These are phyloP conservation scores for Ceratocystis colombiana DNA, from an alignment of 2,329 filamentous ascomycete species.

Conservation along the genomic window DNA sequence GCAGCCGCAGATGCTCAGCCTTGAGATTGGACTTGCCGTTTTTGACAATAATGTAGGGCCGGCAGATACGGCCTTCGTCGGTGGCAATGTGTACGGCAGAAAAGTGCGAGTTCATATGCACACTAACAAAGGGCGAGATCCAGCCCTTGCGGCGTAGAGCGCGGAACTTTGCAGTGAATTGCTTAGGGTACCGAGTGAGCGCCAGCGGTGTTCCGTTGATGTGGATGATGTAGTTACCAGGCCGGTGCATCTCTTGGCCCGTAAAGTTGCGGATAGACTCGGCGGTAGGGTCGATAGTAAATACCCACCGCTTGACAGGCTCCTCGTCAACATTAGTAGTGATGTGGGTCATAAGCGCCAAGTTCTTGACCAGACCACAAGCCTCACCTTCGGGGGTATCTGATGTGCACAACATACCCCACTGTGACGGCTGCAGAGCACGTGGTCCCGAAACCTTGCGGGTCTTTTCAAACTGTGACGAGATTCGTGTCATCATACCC, in stretches of 20 bases:
- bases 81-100: constrained; percentile 89
- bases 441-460: constrained; percentile 91
- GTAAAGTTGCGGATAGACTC: constrained; percentile 59
- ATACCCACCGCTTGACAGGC: constrained; percentile 77
- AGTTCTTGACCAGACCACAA: constrained; percentile 93
- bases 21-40: constrained; percentile 74
- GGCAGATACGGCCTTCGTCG: constrained; percentile 91
- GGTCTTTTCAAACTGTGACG: constrained; percentile 97
- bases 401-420: constrained; percentile 94
- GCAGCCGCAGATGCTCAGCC: constrained; percentile 62
- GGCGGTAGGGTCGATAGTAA: constrained; percentile 75
- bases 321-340: constrained; percentile 93
- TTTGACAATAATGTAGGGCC: constrained; percentile 91
- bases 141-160: constrained; percentile 78
- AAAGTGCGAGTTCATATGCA: constrained; percentile 90
- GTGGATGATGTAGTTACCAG: constrained; percentile 80
- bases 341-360: constrained; percentile 98
- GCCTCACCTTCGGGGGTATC: constrained; percentile 98
- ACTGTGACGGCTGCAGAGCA: constrained; percentile 92
- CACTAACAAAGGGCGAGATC: constrained; percentile 92
- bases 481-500: constrained; percentile 99
- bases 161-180: constrained; percentile 76
- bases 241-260: constrained; percentile 75
- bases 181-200: constrained; percentile 72
- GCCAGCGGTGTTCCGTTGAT: constrained; percentile 93